phyloP scores from a whole-genome alignment of 148 eudicot species.

The Pharnaceum exiguum region DNA sequence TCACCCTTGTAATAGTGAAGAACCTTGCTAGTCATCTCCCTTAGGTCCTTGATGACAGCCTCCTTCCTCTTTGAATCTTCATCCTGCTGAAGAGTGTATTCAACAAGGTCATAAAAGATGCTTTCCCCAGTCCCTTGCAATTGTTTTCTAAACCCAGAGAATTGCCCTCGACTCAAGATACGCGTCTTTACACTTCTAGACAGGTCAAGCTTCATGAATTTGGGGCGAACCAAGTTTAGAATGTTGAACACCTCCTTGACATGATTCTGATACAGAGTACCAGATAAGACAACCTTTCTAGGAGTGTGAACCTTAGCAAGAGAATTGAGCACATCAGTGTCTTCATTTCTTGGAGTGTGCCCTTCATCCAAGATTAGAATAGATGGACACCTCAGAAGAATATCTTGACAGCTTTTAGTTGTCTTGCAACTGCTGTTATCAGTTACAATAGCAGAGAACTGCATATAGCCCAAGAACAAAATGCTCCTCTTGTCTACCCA shows the following conservation, averaged over 20 bases:
- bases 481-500: slow-evolving; percentile 63
- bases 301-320: slow-evolving; percentile 63
- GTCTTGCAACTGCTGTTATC: slow-evolving; percentile 27
- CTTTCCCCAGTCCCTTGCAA: slow-evolving; percentile 33
- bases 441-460: slow-evolving; percentile 62
- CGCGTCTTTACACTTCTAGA: slow-evolving; percentile 36
- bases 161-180: slow-evolving; percentile 48
- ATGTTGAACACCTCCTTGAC: slow-evolving; percentile 79
- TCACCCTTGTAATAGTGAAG: slow-evolving; percentile 84
- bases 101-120: slow-evolving; percentile 65
- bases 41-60: slow-evolving; percentile 52
- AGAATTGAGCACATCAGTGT: slow-evolving; percentile 58
- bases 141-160: slow-evolving; percentile 26
- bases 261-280: slow-evolving; percentile 83
- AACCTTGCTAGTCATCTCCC: slow-evolving; percentile 73
- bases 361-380: slow-evolving; percentile 81
- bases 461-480: slow-evolving; percentile 66
- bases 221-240: slow-evolving; percentile 76
- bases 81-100: slow-evolving; percentile 53
- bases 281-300: slow-evolving; percentile 79
- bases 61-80: slow-evolving; percentile 43
- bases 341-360: slow-evolving; percentile 75
- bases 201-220: slow-evolving; percentile 46
- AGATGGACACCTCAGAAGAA: slow-evolving; percentile 46
- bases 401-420: slow-evolving; percentile 49